A percentile compares a stretch with the other conserved stretches of the same genome.
Evolutionary conservation across 2,329 filamentous ascomycete genomes (phyloP).

Genomic region (Colletotrichum cuscutae): DNA sequence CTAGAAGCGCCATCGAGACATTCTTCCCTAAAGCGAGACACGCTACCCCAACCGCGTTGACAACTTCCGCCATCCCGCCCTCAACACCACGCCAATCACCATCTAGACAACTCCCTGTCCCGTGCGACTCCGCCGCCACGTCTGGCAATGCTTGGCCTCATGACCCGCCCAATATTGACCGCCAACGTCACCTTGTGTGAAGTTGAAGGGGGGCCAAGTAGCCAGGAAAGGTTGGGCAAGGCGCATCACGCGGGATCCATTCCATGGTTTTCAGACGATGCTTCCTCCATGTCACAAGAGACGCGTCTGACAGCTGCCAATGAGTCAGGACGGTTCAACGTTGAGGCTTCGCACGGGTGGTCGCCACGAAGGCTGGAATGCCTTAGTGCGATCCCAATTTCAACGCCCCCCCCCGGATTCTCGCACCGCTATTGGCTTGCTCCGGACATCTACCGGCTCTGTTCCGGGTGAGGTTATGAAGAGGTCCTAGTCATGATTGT

Average conservation of each 20-base stretch:
- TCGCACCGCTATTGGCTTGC: neutral
- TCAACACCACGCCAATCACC: conserved; percentile 12
- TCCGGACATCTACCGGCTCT: neutral
- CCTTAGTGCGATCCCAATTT: conserved; percentile 8
- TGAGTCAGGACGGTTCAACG: conserved; percentile 17
- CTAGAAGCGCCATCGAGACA: conserved; percentile 4
- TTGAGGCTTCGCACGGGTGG: conserved; percentile 1
- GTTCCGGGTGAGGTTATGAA: neutral
- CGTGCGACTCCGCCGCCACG: conserved; percentile 17
- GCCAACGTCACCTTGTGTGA: neutral
- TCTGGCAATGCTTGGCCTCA: neutral
- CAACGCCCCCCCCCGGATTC: neutral
- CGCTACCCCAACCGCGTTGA: neutral
- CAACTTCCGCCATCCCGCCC: neutral
- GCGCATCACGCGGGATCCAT: conserved; percentile 20
- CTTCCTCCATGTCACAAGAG: neutral
- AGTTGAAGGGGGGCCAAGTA: neutral
- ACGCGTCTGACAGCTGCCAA: conserved; percentile 19
- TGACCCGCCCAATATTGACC: conserved; percentile 18
- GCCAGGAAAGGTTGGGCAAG: conserved; percentile 6
- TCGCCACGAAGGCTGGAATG: conserved; percentile 2
- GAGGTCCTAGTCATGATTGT: neutral
- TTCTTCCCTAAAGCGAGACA: conserved; percentile 1
- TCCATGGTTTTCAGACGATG: neutral
- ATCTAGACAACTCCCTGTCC: neutral